phyloP scores from a whole-genome alignment of 345 rosid species.

The Diplotaxis tenuifolia region DNA sequence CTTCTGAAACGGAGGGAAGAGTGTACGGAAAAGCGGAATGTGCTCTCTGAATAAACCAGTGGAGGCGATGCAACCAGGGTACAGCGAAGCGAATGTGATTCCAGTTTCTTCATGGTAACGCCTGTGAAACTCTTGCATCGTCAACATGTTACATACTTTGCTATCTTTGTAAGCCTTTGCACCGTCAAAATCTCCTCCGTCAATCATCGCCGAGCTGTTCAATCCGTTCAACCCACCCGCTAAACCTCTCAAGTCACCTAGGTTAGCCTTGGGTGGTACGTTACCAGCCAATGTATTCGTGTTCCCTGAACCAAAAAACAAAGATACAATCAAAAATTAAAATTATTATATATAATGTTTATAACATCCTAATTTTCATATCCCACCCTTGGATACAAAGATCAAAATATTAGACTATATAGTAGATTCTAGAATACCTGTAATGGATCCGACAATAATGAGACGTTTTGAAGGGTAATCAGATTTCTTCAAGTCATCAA shows the following conservation, averaged over 20 bases:
- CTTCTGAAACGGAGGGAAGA: slow-evolving; percentile 98
- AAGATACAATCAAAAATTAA: slow-evolving; percentile 12
- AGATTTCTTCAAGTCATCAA: slow-evolving; percentile 74
- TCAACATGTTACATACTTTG: slow-evolving; percentile 96
- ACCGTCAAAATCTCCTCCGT: slow-evolving; percentile 93
- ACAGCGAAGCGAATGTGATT: slow-evolving; percentile 81
- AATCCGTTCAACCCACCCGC: slow-evolving; percentile 83
- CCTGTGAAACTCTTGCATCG: slow-evolving; percentile 95
- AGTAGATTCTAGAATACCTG: no score
- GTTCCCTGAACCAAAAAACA: slow-evolving; percentile 55
- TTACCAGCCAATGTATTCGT: slow-evolving; percentile 95
- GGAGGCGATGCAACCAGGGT: slow-evolving; percentile 96
- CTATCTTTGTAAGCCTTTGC: slow-evolving; percentile 99
- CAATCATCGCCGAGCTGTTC: slow-evolving; percentile 79
- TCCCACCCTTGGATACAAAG: no score
- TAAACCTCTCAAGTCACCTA: slow-evolving; percentile 91
- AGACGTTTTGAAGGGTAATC: slow-evolving; percentile 88
- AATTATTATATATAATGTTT: no score
- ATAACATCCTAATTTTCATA: no score
- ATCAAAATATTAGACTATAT: no score
- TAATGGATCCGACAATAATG: slow-evolving; percentile 91
- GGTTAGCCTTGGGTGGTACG: slow-evolving; percentile 94
- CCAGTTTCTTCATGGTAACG: slow-evolving; percentile 86
- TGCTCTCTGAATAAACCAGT: slow-evolving; percentile 97
- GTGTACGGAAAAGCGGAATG: slow-evolving; percentile 84